Evolutionary conservation across 1,139 yeast genomes (phyloP).

Genomic region (Protomyces inouyei): DNA sequence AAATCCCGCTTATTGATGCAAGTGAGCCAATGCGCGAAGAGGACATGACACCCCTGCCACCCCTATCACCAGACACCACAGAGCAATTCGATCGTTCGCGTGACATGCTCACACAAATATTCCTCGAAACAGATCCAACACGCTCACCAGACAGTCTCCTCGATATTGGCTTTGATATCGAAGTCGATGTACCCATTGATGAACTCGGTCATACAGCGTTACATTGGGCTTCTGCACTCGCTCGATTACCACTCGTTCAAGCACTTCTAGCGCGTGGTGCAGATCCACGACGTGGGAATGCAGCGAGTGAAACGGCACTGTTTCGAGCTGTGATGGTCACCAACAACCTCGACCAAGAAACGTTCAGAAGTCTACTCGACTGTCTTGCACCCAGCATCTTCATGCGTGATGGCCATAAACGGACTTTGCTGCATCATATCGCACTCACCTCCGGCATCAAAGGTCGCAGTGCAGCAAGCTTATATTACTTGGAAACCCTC

Average conservation of each 20-base stretch:
- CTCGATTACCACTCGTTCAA: slow-evolving; percentile 64
- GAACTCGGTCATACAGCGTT: slow-evolving; percentile 88
- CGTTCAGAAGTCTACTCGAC: slow-evolving; percentile 69
- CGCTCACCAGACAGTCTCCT: slow-evolving; percentile 29
- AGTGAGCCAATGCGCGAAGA: background rate
- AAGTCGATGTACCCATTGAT: slow-evolving; percentile 80
- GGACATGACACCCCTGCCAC: slow-evolving; percentile 42
- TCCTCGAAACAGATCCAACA: slow-evolving; percentile 48
- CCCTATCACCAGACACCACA: slow-evolving; percentile 44
- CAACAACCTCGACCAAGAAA: slow-evolving; percentile 70
- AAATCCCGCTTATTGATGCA: background rate
- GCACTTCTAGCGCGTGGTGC: slow-evolving; percentile 69
- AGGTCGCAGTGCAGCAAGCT: slow-evolving; percentile 62
- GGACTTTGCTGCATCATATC: slow-evolving; percentile 90
- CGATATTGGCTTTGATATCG: slow-evolving; percentile 40
- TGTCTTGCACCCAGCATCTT: slow-evolving; percentile 70
- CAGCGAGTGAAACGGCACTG: slow-evolving; percentile 83
- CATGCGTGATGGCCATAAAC: slow-evolving; percentile 65
- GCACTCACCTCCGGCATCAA: slow-evolving; percentile 71
- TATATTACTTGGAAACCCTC: slow-evolving; percentile 70
- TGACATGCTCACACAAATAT: slow-evolving; percentile 54
- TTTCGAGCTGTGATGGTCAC: slow-evolving; percentile 85
- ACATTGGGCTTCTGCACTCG: slow-evolving; percentile 96
- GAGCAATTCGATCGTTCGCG: slow-evolving; percentile 48
- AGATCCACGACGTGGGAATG: slow-evolving; percentile 64